Evolutionary conservation across 257 asterid species (phyloP), one percentile per base, ranked within the genome.

Genomic region (Solanum lycopersicoides): DNA sequence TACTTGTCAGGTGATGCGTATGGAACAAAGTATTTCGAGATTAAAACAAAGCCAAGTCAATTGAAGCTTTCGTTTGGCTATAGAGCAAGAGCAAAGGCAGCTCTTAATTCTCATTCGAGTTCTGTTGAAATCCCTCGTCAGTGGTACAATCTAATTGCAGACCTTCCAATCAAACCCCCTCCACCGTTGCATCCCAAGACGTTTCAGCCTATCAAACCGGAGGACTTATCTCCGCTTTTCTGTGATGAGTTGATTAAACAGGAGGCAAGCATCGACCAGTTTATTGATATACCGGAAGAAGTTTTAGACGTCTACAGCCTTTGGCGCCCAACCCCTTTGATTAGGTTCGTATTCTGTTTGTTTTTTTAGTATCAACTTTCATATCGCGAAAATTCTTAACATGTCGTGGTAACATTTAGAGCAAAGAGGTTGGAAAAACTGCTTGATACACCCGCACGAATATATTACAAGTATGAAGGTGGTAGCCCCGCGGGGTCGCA

Each of bases 281-380:
- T 91, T 87, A 89, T 97, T 53, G 96, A 95, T 85, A 97, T 97
- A 87, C 99, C 98, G 0, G 95, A 97, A 73, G 98, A 95, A 88
- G 97, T 97, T 84, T 37, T 94, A 37, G 99, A 97, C 28, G 92
- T 97, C 69, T 97, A 97, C 76, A 82, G 90, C 16, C 98, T 97
- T 28, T 97, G 99, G 98, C 98, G 98, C 7, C 99, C 98, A 2
- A 95, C 99, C 9, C 99, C 99, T 42, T 90, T 97, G n/a, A 97
- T 95, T 91, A 93, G 98, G 99, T 97, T 87, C 15, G 88, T 74
- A 35, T 76, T 85, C 11, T 10, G 39, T n/a, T n/a, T n/a, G n/a
- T 10, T 23, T 30, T 87, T 47, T 9, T 41, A 74, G 59, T 69
- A 6, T 68, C 42, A 53, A 15, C 66, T n/a, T 72, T 25, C 28